Conservation (phyloP, 306 rosid genomes). For the Arachis stenosperma region DNA sequence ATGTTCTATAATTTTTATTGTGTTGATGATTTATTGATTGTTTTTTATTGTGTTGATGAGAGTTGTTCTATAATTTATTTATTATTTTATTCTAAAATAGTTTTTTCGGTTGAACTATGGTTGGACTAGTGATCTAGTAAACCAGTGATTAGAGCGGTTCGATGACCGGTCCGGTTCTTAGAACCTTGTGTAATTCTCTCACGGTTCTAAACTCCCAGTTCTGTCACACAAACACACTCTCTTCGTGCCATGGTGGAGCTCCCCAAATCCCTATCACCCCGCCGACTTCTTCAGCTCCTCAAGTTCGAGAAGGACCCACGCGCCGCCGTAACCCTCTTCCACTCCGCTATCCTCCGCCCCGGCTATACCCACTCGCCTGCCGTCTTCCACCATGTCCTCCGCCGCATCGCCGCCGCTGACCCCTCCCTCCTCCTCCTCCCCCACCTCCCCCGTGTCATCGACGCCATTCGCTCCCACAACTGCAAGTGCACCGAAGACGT, state of each 20-base stretch:
- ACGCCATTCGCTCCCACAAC: constrained; percentile 54
- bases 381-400: constrained; percentile 75
- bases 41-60: too few relatives aligned
- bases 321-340: constrained; percentile 72
- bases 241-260: constrained; percentile 63
- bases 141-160: too few relatives aligned
- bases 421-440: constrained; percentile 55
- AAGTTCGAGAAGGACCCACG: constrained; percentile 59
- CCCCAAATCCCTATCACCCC: constrained; percentile 63
- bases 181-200: background rate
- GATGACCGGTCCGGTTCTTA: too few relatives aligned
- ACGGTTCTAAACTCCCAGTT: background rate
- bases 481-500: constrained; percentile 75
- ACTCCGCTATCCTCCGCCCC: constrained; percentile 59
- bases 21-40: too few relatives aligned
- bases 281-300: constrained; percentile 68
- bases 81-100: too few relatives aligned
- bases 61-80: too few relatives aligned
- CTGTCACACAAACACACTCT: background rate
- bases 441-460: constrained; percentile 51
- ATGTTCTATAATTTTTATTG: too few relatives aligned
- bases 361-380: constrained; percentile 53
- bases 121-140: too few relatives aligned
- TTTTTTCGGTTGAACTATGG: too few relatives aligned
- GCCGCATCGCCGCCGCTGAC: constrained; percentile 52